Base-by-base conservation (phyloP, 2,329 filamentous ascomycete genomes). In the Plenodomus lindquistii region DNA sequence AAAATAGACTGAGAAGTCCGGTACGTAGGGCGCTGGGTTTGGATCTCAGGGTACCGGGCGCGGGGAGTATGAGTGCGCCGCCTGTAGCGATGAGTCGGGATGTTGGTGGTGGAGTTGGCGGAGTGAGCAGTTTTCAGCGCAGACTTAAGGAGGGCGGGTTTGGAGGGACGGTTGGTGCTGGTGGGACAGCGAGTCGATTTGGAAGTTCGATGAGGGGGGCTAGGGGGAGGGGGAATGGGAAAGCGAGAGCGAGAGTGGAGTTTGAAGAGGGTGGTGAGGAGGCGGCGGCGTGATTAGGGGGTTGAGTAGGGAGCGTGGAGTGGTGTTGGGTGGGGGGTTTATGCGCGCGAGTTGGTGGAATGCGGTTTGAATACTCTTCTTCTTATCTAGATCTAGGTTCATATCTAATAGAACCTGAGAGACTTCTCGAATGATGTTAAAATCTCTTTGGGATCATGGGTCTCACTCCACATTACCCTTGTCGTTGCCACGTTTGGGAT, bases 81-180 rank as follows among this genome's bases (percentile, higher is more conserved):
- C 66, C 65, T 42, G 55, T 44, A 24, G 49, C 48, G n/a, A 48
- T 42, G 16, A 20, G 27, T 11, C 21, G 42, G 21, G 22, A 39
- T n/a, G 34, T 17, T 36, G 43, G 27, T 35, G 34, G n/a, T 47
- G 5, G 43, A 10, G 48, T 46, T 41, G 19, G 49, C 10, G 55
- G 55, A 2, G 58, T 73, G 10, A 71, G 56, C 31, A 69, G 67
- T 42, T 73, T 73, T 48, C 59, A 67, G 48, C 44, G 59, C 24
- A 66, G 63, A 37, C 42, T 73, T 45, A 58, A 59, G 42, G 60
- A 66, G 10, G 59, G 66, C 10, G 70, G 70, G 7, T 66, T 69
- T 52, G 57, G 50, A 4, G 50, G 44, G 7, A 46, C 49, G 40
- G 48, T 57, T 40, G 54, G 47, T 42, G 46, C n/a, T 36, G 24